Evolutionary conservation across 2,329 filamentous ascomycete species (phyloP).

Genomic region (Neonectria punicea): DNA sequence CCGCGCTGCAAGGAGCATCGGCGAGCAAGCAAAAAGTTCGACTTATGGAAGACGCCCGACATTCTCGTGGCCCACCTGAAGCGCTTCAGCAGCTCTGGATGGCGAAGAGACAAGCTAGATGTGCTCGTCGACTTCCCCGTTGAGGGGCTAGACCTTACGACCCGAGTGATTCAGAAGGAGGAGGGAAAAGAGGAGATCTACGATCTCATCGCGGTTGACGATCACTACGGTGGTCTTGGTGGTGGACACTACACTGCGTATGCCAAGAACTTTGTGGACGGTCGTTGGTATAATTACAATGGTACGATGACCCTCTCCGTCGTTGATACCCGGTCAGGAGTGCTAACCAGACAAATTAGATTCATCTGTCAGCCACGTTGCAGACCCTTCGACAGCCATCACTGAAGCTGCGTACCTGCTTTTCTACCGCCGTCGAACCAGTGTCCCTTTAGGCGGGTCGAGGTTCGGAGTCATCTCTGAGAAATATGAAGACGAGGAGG

Average conservation of each 20-base stretch:
- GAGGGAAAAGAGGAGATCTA: conserved; percentile 86
- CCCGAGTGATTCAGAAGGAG: conserved; percentile 81
- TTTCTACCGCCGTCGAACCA: conserved; percentile 91
- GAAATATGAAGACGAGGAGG: conserved; percentile 64
- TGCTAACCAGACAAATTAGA: conserved; percentile 68
- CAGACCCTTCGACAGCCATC: conserved; percentile 71
- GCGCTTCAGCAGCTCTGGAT: conserved; percentile 87
- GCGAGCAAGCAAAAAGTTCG: conserved; percentile 93
- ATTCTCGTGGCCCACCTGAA: conserved; percentile 96
- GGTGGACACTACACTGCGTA: conserved; percentile 97
- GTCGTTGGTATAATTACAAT: conserved; percentile 96
- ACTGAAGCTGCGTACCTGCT: conserved; percentile 87
- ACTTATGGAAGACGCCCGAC: conserved; percentile 96
- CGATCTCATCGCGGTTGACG: conserved; percentile 94
- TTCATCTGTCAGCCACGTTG: conserved; percentile 73
- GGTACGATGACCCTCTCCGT: conserved; percentile 65
- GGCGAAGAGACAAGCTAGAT: conserved; percentile 90
- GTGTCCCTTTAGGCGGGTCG: conserved; percentile 80
- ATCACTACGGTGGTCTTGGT: conserved; percentile 92
- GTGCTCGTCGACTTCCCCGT: conserved; percentile 91
- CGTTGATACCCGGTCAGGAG: neutral
- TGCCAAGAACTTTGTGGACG: conserved; percentile 90
- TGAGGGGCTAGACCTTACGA: conserved; percentile 83
- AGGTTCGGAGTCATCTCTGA: conserved; percentile 77
- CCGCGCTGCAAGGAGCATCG: conserved; percentile 94